phyloP scores from a whole-genome alignment of 2,329 filamentous ascomycete genomes.

The Diaporthe australafricana region DNA sequence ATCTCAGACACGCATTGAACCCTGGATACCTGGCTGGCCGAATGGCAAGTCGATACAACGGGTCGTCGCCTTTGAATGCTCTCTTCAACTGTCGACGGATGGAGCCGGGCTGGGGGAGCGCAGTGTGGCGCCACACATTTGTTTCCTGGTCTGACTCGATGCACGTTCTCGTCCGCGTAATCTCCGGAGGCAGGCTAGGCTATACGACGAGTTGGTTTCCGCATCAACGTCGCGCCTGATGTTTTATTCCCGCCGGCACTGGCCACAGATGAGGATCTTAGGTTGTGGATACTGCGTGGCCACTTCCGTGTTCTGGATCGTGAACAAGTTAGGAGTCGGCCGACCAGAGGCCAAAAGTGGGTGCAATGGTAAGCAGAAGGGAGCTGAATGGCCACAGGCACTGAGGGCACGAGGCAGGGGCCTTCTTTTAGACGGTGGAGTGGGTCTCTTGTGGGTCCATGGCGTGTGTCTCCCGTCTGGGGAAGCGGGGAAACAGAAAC shows the following conservation, averaged over 20 bases:
- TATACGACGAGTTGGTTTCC: not conserved
- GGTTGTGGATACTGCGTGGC: slow-evolving; percentile 9
- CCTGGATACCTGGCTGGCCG: not conserved
- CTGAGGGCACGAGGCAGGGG: not conserved
- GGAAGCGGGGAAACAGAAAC: slow-evolving; percentile 35
- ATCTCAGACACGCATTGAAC: not conserved
- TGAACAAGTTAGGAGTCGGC: not conserved
- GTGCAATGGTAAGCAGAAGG: not conserved
- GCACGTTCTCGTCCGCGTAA: not conserved
- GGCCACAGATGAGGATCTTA: slow-evolving; percentile 12
- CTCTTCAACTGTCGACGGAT: not conserved
- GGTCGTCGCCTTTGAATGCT: not conserved
- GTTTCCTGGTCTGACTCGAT: slow-evolving; percentile 5
- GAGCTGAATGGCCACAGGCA: slow-evolving; percentile 1
- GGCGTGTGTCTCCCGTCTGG: slow-evolving; percentile 34
- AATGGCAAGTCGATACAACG: not conserved
- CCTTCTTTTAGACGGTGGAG: not conserved
- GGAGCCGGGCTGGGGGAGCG: not conserved
- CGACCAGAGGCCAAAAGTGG: not conserved
- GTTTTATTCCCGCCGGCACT: slow-evolving; percentile 27
- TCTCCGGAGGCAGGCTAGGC: slow-evolving; percentile 4
- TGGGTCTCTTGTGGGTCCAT: slow-evolving; percentile 1
- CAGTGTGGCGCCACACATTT: slow-evolving; percentile 4
- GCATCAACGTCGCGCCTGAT: not conserved
- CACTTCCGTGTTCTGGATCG: slow-evolving; percentile 4